A percentile compares a stretch with the other conserved stretches of the same genome.
These are phyloP conservation scores for Roridomyces roridus DNA, from an alignment of 768 basidiomycete species.

Conservation along the genomic window DNA sequence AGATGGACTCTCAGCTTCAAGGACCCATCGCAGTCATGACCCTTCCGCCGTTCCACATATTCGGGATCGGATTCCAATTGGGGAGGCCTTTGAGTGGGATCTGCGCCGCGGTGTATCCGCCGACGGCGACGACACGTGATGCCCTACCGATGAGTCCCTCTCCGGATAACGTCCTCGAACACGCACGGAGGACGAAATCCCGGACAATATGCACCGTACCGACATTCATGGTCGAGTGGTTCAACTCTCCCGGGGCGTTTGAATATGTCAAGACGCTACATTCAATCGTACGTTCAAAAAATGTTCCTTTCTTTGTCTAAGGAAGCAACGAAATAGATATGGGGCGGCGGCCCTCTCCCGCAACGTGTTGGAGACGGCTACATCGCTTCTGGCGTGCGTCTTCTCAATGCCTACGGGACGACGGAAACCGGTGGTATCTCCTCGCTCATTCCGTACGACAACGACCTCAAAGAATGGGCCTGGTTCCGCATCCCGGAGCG, in stretches of 20 bases:
- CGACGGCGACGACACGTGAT: slow-evolving; percentile 26
- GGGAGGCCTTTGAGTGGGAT: slow-evolving; percentile 23
- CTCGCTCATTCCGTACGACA: slow-evolving; percentile 14
- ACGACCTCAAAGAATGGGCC: slow-evolving; percentile 33
- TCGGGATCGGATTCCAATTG: slow-evolving; percentile 25
- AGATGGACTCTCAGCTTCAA: too few relatives aligned
- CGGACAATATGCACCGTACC: slow-evolving; percentile 41
- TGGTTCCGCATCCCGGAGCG: slow-evolving; percentile 36
- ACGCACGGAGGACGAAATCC: slow-evolving; percentile 33
- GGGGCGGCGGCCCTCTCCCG: slow-evolving; percentile 41
- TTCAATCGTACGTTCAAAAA: slow-evolving; percentile 24
- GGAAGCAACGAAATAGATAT: too few relatives aligned
- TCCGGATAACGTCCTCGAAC: slow-evolving; percentile 44
- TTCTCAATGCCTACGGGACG: slow-evolving; percentile 39
- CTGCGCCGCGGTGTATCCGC: slow-evolving; percentile 2
- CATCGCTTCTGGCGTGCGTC: slow-evolving; percentile 35
- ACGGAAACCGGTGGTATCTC: slow-evolving; percentile 41
- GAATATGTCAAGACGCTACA: slow-evolving; percentile 30
- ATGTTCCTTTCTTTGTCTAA: too few relatives aligned
- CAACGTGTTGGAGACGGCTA: slow-evolving; percentile 40
- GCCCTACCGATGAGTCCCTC: slow-evolving; percentile 44
- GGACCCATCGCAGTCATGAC: slow-evolving; percentile 18
- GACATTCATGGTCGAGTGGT: slow-evolving; percentile 44
- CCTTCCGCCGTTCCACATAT: slow-evolving; percentile 35
- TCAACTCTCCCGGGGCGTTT: slow-evolving; percentile 32